Evolutionary conservation across 768 basidiomycete genomes (phyloP).

Genomic region (Lentinula detonsa): DNA sequence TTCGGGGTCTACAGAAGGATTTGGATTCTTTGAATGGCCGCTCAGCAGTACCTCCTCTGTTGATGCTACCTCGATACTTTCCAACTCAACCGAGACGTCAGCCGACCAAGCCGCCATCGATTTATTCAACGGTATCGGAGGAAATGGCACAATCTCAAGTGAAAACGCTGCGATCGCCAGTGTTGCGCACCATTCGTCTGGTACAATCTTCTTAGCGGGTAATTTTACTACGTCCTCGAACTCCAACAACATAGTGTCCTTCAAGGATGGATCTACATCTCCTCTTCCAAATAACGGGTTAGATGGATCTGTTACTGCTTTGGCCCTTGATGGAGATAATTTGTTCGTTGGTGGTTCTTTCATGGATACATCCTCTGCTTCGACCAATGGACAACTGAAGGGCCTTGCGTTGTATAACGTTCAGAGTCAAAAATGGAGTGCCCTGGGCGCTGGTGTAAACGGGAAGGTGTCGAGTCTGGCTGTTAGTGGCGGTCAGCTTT

Average conservation of each 20-base stretch:
- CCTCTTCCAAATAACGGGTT: constrained; percentile 63
- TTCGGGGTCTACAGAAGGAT: constrained; percentile 40
- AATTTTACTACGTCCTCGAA: constrained; percentile 60
- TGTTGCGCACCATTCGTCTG: constrained; percentile 61
- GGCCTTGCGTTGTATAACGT: constrained; percentile 73
- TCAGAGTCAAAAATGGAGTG: constrained; percentile 53
- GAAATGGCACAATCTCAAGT: constrained; percentile 28
- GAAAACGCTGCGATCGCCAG: constrained; percentile 39
- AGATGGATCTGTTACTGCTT: constrained; percentile 68
- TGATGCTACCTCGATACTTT: constrained; percentile 57
- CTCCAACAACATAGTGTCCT: constrained; percentile 68
- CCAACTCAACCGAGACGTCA: constrained; percentile 65
- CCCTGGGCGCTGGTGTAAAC: constrained; percentile 70
- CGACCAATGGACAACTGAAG: constrained; percentile 44
- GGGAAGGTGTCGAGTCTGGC: constrained; percentile 65
- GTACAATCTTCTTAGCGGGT: constrained; percentile 69
- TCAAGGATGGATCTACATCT: constrained; percentile 51
- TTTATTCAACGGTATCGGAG: constrained; percentile 57
- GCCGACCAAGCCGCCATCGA: constrained; percentile 59
- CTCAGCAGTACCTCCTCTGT: constrained; percentile 33
- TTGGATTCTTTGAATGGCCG: constrained; percentile 91
- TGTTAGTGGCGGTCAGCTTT: constrained; percentile 42
- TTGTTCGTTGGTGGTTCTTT: constrained; percentile 91
- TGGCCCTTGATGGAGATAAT: constrained; percentile 55
- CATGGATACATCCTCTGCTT: constrained; percentile 53